phyloP scores from a whole-genome alignment of 257 asterid species.

The Buddleja alternifolia region DNA sequence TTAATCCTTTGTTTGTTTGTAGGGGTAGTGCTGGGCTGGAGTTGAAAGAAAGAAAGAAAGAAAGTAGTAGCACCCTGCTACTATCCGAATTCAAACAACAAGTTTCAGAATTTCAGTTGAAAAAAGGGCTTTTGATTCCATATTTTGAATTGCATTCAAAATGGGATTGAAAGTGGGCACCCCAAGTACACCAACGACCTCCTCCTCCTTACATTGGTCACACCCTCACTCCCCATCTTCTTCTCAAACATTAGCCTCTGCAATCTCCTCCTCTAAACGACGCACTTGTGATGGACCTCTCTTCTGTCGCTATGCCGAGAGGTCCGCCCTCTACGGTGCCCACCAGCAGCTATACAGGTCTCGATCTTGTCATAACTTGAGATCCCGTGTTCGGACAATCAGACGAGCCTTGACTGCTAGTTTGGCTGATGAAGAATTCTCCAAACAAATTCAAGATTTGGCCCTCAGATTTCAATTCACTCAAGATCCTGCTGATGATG shows the following conservation, averaged over 20 bases:
- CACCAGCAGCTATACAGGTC: slow-evolving; percentile 45
- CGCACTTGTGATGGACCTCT: slow-evolving; percentile 55
- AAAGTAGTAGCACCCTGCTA: too few relatives aligned
- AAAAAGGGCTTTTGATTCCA: not conserved
- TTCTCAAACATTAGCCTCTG: slow-evolving; percentile 66
- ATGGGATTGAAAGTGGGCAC: slow-evolving; percentile 83
- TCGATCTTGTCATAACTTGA: slow-evolving; percentile 45
- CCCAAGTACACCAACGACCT: too few relatives aligned
- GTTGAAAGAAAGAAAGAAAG: too few relatives aligned
- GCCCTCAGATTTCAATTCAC: slow-evolving; percentile 42
- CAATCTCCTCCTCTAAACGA: slow-evolving; percentile 59
- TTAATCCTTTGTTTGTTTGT: too few relatives aligned
- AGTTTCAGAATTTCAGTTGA: not conserved
- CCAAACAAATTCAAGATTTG: slow-evolving; percentile 57
- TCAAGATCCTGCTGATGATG: slow-evolving; percentile 39
- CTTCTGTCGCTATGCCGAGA: slow-evolving; percentile 44
- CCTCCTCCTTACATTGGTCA: slow-evolving; percentile 60
- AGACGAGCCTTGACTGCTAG: slow-evolving; percentile 55
- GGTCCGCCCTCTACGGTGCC: slow-evolving; percentile 43
- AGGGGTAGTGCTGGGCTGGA: too few relatives aligned
- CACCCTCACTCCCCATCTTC: slow-evolving; percentile 81
- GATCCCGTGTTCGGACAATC: slow-evolving; percentile 35
- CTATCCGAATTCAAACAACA: not conserved
- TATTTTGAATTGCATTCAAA: slow-evolving; percentile 20
- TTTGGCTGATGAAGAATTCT: slow-evolving; percentile 80